Conservation (phyloP, 805 yeast species). For the Candida suzukii region DNA sequence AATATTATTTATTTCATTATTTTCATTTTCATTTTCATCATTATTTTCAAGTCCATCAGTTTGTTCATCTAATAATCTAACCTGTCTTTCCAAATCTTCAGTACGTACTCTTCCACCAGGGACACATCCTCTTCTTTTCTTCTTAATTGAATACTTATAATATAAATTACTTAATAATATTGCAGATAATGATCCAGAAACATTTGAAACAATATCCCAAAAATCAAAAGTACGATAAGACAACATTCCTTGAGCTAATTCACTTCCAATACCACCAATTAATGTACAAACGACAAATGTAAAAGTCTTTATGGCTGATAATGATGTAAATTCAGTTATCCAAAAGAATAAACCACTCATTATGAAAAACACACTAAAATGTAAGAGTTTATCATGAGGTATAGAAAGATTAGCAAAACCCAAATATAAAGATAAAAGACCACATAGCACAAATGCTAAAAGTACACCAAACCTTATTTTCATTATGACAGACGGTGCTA, state of each 20-base stretch:
- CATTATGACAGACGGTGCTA: background rate
- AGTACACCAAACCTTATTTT: background rate
- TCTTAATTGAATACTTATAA: conserved; percentile 7
- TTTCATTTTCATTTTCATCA: background rate
- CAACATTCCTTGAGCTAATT: conserved; percentile 35
- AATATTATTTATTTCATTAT: too few species aligned
- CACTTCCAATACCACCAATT: conserved; percentile 41
- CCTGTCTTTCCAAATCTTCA: background rate
- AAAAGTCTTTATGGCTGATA: conserved; percentile 23
- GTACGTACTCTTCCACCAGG: background rate
- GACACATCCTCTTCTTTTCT: conserved; percentile 5
- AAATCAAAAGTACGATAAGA: conserved; percentile 38
- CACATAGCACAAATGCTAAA: conserved; percentile 11
- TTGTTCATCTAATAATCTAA: background rate
- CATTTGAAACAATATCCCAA: conserved; percentile 20
- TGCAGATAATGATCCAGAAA: conserved; percentile 20
- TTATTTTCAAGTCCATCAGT: background rate
- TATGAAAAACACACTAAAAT: conserved; percentile 36
- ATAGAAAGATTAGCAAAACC: conserved; percentile 45
- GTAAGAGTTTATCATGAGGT: conserved; percentile 40
- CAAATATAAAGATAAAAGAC: conserved; percentile 27
- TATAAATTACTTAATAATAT: conserved; percentile 13
- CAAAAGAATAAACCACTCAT: conserved; percentile 42
- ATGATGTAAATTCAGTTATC: conserved; percentile 31
- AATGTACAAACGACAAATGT: conserved; percentile 35